A percentile compares a stretch with the other conserved stretches of the same genome.
Conservation (phyloP, 1,284 basidiomycete species). For the Cerrena zonata region DNA sequence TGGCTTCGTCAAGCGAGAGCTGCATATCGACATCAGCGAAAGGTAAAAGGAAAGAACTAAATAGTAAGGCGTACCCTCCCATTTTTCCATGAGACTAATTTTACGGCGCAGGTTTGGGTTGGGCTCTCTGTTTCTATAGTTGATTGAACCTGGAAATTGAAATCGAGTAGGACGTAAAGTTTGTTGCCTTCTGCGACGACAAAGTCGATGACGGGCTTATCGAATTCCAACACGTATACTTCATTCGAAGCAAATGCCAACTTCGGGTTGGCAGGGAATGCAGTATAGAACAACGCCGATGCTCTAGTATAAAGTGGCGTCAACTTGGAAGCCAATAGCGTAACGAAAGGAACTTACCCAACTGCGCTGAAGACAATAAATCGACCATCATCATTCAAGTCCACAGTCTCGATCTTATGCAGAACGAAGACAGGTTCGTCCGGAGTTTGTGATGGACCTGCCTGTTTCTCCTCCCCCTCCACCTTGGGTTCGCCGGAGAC, state of each 20-base stretch:
- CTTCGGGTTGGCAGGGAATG: slow-evolving; percentile 30
- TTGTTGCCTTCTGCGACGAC: slow-evolving; percentile 32
- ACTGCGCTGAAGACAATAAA: slow-evolving; percentile 59
- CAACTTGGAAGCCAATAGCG: neutral
- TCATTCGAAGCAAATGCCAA: slow-evolving; percentile 16
- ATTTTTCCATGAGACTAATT: slow-evolving; percentile 16
- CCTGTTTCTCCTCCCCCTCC: slow-evolving; percentile 14
- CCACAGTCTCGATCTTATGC: slow-evolving; percentile 42
- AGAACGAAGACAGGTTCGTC: slow-evolving; percentile 42
- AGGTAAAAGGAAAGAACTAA: too few species aligned
- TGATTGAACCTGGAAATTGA: slow-evolving; percentile 12
- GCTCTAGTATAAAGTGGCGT: slow-evolving; percentile 37
- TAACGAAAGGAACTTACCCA: slow-evolving; percentile 40
- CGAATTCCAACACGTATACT: slow-evolving; percentile 45
- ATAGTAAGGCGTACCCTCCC: slow-evolving; percentile 13
- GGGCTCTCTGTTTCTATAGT: neutral
- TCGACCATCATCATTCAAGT: slow-evolving; percentile 27
- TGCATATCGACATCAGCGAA: neutral
- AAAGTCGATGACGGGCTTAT: slow-evolving; percentile 58
- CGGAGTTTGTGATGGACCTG: neutral
- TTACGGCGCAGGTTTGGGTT: neutral
- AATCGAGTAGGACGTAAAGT: slow-evolving; percentile 50
- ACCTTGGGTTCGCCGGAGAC: neutral
- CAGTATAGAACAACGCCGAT: slow-evolving; percentile 58
- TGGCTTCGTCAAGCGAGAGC: slow-evolving; percentile 20